These are phyloP conservation scores for Lichtheimia ramosa DNA, from an alignment of 371 early-diverging fungal species.

Conservation along the genomic window DNA sequence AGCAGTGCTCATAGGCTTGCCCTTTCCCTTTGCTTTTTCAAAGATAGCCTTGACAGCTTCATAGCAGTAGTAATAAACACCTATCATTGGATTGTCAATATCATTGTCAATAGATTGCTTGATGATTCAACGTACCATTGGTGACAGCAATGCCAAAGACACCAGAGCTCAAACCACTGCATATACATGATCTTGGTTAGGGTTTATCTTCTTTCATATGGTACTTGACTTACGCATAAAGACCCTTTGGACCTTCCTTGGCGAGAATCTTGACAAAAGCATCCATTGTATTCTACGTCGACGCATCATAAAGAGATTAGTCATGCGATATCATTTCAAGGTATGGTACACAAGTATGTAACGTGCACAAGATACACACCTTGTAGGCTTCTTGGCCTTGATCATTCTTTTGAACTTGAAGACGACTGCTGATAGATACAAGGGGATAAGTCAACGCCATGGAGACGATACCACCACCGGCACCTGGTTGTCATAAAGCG, in stretches of 20 bases:
- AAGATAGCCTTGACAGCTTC: constrained; percentile 87
- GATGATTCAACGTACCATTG: constrained; percentile 61
- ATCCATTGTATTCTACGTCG: constrained; percentile 62
- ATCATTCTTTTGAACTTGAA: constrained; percentile 83
- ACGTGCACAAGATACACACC: constrained; percentile 29
- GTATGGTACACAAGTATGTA: not conserved
- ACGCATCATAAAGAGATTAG: not conserved
- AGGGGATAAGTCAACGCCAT: constrained; percentile 96
- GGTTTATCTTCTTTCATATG: not conserved
- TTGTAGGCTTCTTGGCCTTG: constrained; percentile 63
- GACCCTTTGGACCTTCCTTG: constrained; percentile 85
- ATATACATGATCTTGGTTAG: not conserved
- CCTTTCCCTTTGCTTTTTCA: constrained; percentile 65
- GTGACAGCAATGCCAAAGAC: constrained; percentile 95
- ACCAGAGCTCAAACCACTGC: constrained; percentile 92
- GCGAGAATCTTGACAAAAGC: constrained; percentile 85
- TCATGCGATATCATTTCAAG: constrained; percentile 2
- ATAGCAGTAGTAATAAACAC: constrained; percentile 93
- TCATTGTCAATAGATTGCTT: not conserved
- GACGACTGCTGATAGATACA: constrained; percentile 87
- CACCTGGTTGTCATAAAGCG: constrained; percentile 56
- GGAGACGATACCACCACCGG: constrained; percentile 93
- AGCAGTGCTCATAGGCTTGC: constrained; percentile 69
- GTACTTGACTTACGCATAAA: constrained; percentile 77
- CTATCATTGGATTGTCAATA: constrained; percentile 17